These are phyloP conservation scores for Trichoderma gracile DNA, from an alignment of 2,329 filamentous ascomycete genomes.

Conservation along the genomic window DNA sequence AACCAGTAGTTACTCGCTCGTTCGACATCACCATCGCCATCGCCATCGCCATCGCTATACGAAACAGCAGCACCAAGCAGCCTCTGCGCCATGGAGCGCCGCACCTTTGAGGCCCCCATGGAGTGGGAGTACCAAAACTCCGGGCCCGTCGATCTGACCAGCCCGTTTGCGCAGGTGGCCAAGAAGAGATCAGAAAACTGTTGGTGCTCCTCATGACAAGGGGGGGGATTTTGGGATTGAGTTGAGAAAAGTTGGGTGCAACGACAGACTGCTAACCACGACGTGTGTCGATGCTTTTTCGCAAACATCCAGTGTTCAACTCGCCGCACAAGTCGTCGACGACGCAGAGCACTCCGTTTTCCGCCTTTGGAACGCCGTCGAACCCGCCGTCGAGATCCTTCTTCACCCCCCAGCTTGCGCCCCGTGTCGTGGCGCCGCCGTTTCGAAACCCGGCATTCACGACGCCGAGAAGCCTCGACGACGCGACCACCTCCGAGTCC, in stretches of 20 bases:
- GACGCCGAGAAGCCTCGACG: slow-evolving; percentile 61
- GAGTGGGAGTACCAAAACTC: slow-evolving; percentile 64
- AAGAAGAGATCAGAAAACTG: slow-evolving; percentile 45
- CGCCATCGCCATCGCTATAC: neutral
- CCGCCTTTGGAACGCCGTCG: slow-evolving; percentile 41
- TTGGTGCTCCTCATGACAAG: slow-evolving; percentile 35
- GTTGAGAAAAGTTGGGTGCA: neutral
- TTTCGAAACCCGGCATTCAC: slow-evolving; percentile 67
- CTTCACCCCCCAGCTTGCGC: slow-evolving; percentile 48
- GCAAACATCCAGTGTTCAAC: slow-evolving; percentile 37
- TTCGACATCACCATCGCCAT: neutral
- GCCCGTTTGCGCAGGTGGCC: slow-evolving; percentile 59
- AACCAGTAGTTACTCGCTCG: neutral
- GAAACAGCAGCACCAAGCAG: neutral
- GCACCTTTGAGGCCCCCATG: slow-evolving; percentile 63
- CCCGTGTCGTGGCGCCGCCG: slow-evolving; percentile 48
- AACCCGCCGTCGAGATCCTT: slow-evolving; percentile 49
- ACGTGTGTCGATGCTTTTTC: neutral
- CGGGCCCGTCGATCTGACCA: slow-evolving; percentile 60
- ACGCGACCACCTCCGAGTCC: slow-evolving; percentile 54
- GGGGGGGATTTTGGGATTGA: neutral
- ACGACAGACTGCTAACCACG: slow-evolving; percentile 4
- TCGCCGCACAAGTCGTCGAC: slow-evolving; percentile 42
- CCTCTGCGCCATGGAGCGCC: slow-evolving; percentile 48
- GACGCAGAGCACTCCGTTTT: slow-evolving; percentile 41